These are phyloP conservation scores for Amanita muscaria DNA, from an alignment of 768 basidiomycete species.

Conservation along the genomic window DNA sequence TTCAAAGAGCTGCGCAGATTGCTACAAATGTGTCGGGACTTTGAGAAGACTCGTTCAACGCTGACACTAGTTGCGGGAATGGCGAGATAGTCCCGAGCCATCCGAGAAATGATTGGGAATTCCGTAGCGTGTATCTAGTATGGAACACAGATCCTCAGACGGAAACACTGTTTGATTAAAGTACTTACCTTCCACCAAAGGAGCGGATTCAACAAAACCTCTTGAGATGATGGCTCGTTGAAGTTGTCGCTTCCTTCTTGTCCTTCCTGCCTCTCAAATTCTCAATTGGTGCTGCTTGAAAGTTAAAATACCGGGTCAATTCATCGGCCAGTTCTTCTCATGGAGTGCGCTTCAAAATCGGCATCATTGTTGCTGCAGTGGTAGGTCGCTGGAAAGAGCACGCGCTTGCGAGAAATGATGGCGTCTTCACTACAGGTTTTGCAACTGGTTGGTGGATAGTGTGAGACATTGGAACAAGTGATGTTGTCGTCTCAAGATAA, in stretches of 20 bases:
- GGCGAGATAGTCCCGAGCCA: slow-evolving; percentile 24
- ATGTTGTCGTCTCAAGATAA: neutral
- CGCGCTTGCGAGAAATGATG: neutral
- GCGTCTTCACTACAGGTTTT: too few relatives aligned
- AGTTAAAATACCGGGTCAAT: slow-evolving; percentile 12
- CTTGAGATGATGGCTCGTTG: neutral
- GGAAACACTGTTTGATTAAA: slow-evolving; percentile 1
- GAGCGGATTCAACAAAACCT: slow-evolving; percentile 13
- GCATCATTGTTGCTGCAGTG: neutral
- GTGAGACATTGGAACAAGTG: neutral
- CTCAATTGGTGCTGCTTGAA: slow-evolving; percentile 9
- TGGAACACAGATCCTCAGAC: neutral
- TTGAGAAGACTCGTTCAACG: slow-evolving; percentile 24
- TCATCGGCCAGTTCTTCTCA: slow-evolving; percentile 12
- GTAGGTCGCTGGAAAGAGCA: slow-evolving; percentile 8
- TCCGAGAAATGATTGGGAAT: slow-evolving; percentile 21
- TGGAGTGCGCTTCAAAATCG: neutral
- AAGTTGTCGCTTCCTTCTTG: slow-evolving; percentile 2
- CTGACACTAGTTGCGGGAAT: slow-evolving; percentile 26
- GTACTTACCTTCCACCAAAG: slow-evolving; percentile 24
- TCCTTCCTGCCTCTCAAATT: too few relatives aligned
- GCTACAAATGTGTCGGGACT: slow-evolving; percentile 21
- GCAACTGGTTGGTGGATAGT: neutral
- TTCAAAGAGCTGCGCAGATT: slow-evolving; percentile 20
- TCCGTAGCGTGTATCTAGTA: slow-evolving; percentile 15